Percentiles rank a stretch among this genome's conserved stretches.
Evolutionary conservation across 345 rosid genomes (phyloP).

Genomic region (Eucalyptus paniculata): DNA sequence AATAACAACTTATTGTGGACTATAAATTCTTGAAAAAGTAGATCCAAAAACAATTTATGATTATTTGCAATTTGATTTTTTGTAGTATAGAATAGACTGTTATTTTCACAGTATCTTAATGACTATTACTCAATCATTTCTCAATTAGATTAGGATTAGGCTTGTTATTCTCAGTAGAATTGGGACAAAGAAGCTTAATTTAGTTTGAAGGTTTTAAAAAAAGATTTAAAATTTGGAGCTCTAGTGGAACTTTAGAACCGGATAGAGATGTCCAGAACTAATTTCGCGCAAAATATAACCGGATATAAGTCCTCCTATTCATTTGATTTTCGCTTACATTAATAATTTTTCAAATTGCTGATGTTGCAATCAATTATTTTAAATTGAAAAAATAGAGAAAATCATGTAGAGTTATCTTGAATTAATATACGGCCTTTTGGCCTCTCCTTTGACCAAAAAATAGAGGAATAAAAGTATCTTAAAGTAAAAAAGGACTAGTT

Average conservation of each 20-base stretch:
- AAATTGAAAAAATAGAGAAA: neutral
- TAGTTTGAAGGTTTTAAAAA: neutral
- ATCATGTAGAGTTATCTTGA: neutral
- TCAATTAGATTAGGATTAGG: neutral
- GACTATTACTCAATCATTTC: too few species aligned
- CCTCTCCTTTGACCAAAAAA: too few species aligned
- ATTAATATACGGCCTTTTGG: too few species aligned
- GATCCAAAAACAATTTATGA: too few species aligned
- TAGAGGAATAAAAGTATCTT: too few species aligned
- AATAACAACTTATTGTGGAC: too few species aligned
- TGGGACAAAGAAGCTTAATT: neutral
- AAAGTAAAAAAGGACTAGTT: too few species aligned
- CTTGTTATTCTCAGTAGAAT: neutral
- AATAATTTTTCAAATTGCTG: neutral
- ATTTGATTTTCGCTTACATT: neutral
- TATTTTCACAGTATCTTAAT: too few species aligned
- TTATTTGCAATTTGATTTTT: too few species aligned
- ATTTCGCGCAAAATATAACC: neutral
- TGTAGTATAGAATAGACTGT: accelerated
- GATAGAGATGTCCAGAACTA: neutral
- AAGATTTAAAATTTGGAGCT: neutral
- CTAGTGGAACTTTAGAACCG: neutral
- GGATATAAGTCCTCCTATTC: neutral
- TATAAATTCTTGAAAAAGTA: too few species aligned
- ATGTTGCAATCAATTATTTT: neutral